Conservation (phyloP, 2,329 filamentous ascomycete species). For the Pyrenophora graminea region DNA sequence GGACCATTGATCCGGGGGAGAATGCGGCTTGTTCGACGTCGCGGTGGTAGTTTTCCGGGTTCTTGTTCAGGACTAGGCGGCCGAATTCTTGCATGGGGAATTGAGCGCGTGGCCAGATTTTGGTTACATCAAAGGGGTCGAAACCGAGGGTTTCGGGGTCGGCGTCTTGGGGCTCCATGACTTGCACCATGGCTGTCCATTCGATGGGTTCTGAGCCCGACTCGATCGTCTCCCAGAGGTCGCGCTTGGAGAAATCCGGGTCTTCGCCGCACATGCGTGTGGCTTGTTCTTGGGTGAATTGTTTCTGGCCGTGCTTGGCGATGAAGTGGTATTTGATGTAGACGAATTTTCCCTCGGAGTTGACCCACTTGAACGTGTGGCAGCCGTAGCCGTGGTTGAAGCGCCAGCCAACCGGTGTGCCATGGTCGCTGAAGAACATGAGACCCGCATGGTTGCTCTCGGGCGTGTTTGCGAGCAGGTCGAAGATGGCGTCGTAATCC, state of each 20-base stretch:
- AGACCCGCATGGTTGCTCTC: constrained; percentile 55
- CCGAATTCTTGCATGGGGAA: constrained; percentile 58
- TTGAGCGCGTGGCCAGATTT: constrained; percentile 55
- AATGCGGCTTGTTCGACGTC: constrained; percentile 49
- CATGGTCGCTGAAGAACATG: constrained; percentile 58
- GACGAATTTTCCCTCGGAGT: constrained; percentile 54
- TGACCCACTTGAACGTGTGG: constrained; percentile 56
- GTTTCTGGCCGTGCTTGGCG: constrained; percentile 54
- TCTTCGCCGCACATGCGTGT: constrained; percentile 54
- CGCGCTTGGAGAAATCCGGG: constrained; percentile 56
- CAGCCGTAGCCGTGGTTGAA: constrained; percentile 51
- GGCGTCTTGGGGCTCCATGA: constrained; percentile 54
- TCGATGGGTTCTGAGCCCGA: constrained; percentile 45
- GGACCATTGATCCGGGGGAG: constrained; percentile 57
- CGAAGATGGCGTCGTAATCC: constrained; percentile 55
- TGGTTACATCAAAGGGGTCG: constrained; percentile 59
- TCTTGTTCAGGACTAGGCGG: constrained; percentile 58
- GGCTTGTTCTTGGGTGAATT: constrained; percentile 53
- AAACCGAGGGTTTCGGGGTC: constrained; percentile 56
- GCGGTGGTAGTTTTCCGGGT: constrained; percentile 57
- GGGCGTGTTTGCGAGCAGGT: constrained; percentile 55
- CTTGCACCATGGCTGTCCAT: constrained; percentile 53
- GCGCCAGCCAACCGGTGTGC: constrained; percentile 54
- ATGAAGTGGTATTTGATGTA: constrained; percentile 59
- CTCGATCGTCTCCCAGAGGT: constrained; percentile 53